Evolutionary conservation across 2,329 filamentous ascomycete species (phyloP).

Genomic region (Colletotrichum costaricense): DNA sequence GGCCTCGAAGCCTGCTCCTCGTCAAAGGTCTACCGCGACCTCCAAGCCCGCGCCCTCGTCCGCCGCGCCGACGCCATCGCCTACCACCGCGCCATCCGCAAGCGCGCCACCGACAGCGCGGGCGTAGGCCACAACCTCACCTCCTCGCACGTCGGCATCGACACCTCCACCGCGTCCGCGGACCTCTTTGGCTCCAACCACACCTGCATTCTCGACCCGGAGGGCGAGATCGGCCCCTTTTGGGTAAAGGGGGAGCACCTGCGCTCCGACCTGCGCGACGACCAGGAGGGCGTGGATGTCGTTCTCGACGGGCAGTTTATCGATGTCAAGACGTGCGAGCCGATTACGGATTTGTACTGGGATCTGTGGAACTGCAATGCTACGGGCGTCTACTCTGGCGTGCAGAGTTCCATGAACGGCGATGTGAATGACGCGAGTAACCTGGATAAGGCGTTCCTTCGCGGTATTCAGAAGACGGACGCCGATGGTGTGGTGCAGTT

Average conservation of each 20-base stretch:
- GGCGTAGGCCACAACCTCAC: slow-evolving; percentile 13
- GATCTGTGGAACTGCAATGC: slow-evolving; percentile 42
- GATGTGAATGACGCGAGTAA: slow-evolving; percentile 15
- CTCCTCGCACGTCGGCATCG: slow-evolving; percentile 10
- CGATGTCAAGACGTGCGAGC: slow-evolving; percentile 32
- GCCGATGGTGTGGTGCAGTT: slow-evolving; percentile 46
- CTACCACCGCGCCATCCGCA: slow-evolving; percentile 22
- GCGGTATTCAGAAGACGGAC: slow-evolving; percentile 38
- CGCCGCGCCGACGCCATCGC: slow-evolving; percentile 19
- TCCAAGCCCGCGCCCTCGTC: slow-evolving; percentile 21
- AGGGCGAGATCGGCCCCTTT: slow-evolving; percentile 61
- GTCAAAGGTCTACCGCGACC: slow-evolving; percentile 15
- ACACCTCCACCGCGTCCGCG: slow-evolving; percentile 6
- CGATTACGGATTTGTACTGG: slow-evolving; percentile 32
- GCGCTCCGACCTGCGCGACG: slow-evolving; percentile 25
- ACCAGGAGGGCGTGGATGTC: slow-evolving; percentile 24
- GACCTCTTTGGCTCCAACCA: slow-evolving; percentile 48
- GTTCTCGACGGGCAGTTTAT: slow-evolving; percentile 30
- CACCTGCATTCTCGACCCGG: slow-evolving; percentile 57
- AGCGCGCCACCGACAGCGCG: slow-evolving; percentile 20
- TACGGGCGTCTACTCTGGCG: slow-evolving; percentile 55
- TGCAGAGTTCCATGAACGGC: slow-evolving; percentile 38
- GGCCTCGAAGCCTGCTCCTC: slow-evolving; percentile 13
- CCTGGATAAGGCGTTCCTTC: slow-evolving; percentile 26
- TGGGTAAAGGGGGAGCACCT: slow-evolving; percentile 41